Conservation (phyloP, 192 early-diverging fungal species). For the Globomyces pollinis-pini region DNA sequence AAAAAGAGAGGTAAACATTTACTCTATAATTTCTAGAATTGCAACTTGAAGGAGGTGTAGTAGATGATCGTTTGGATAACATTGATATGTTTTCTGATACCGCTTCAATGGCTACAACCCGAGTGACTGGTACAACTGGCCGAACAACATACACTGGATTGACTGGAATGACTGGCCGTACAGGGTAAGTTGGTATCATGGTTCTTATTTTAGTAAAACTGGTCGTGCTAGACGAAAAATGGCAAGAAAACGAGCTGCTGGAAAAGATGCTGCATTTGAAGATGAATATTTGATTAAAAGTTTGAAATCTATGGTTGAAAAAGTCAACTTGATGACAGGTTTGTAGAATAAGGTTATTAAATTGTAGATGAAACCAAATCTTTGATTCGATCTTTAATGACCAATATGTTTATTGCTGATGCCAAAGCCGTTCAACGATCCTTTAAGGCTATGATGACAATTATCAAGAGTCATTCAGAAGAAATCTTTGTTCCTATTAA, state of each 20-base stretch:
- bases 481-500: not conserved
- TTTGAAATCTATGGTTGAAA: not conserved
- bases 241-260: conserved; percentile 73
- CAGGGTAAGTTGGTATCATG: conserved; percentile 28
- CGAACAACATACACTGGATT: conserved; percentile 45
- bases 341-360: not conserved
- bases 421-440: not conserved
- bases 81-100: conserved; percentile 95
- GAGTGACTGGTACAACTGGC: conserved; percentile 64
- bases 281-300: conserved; percentile 58
- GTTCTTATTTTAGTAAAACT: conserved; percentile 13
- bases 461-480: not conserved
- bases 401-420: not conserved
- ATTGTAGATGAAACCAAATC: not conserved
- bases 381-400: not conserved
- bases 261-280: conserved; percentile 85
- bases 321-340: not conserved
- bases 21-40: not conserved
- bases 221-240: conserved; percentile 59
- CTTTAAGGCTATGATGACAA: not conserved
- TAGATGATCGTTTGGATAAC: conserved; percentile 63
- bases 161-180: conserved; percentile 14
- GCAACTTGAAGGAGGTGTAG: conserved; percentile 22
- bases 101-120: conserved; percentile 82
- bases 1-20: conserved; percentile 1